phyloP scores from a whole-genome alignment of 2,329 filamentous ascomycete genomes.

The Neoarthrinium moseri region DNA sequence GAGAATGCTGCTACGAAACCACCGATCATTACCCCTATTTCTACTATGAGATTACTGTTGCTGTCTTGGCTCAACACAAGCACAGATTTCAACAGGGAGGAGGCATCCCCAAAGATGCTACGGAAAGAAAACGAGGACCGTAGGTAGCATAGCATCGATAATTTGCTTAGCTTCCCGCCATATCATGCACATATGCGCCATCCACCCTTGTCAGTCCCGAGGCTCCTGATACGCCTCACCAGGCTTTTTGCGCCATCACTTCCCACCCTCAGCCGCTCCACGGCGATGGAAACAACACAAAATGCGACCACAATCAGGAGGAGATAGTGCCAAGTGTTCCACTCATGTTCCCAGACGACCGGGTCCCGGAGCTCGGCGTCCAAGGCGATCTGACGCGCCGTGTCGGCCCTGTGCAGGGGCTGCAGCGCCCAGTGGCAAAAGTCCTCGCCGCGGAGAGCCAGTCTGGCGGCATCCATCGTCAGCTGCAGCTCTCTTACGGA shows the following conservation, averaged over 20 bases:
- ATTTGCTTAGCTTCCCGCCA: too few species aligned
- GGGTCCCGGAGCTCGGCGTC: constrained; percentile 7
- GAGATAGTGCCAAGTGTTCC: constrained; percentile 3
- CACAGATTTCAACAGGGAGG: too few species aligned
- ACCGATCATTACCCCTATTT: too few species aligned
- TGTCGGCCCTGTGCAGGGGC: constrained; percentile 1
- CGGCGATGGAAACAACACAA: background rate
- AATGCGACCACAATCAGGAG: background rate
- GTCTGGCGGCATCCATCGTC: background rate
- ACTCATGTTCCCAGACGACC: background rate
- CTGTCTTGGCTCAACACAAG: too few species aligned
- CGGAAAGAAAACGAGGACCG: too few species aligned
- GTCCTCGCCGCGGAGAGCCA: constrained; percentile 9
- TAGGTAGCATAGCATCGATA: too few species aligned
- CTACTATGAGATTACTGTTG: too few species aligned
- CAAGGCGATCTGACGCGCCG: constrained; percentile 6
- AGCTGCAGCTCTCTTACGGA: background rate
- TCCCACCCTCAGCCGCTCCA: background rate
- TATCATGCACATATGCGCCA: too few species aligned
- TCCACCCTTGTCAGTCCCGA: too few species aligned
- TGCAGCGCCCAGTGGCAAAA: constrained; percentile 10
- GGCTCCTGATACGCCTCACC: background rate
- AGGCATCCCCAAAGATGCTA: too few species aligned
- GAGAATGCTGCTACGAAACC: too few species aligned
- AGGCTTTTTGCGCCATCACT: background rate